phyloP scores from a whole-genome alignment of 2,329 filamentous ascomycete species.

The Ophiocordyceps robertsii region DNA sequence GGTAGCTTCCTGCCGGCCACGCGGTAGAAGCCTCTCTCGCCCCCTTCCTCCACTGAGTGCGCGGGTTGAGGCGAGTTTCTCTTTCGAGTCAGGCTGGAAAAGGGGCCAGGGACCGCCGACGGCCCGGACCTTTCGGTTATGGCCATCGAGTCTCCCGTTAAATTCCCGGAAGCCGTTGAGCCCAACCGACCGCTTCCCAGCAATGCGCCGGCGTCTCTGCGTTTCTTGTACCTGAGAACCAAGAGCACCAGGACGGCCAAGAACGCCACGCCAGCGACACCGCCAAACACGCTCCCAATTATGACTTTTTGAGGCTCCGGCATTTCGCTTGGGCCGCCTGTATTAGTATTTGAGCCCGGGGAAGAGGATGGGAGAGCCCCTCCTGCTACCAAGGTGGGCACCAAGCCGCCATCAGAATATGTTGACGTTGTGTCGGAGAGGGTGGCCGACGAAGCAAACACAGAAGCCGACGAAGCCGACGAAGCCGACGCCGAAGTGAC shows the following conservation, averaged over 20 bases:
- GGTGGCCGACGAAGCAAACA: not conserved
- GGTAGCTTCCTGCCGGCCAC: conserved; percentile 52
- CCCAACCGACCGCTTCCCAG: conserved; percentile 25
- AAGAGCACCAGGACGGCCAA: conserved; percentile 39
- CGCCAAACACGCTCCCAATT: conserved; percentile 43
- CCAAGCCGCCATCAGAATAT: not conserved
- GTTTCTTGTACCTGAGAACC: conserved; percentile 42
- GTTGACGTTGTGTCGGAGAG: not conserved
- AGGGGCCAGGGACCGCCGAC: conserved; percentile 30
- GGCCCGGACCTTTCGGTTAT: conserved; percentile 33
- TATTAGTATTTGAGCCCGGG: conserved; percentile 5
- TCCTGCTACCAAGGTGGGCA: not conserved
- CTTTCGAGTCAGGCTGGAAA: conserved; percentile 32
- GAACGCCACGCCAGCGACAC: conserved; percentile 44
- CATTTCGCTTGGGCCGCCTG: conserved; percentile 7
- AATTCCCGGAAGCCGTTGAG: conserved; percentile 5
- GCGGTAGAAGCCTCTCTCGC: conserved; percentile 48
- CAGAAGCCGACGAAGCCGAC: not conserved
- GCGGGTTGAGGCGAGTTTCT: conserved; percentile 10
- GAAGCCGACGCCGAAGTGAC: not conserved
- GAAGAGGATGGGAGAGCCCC: conserved; percentile 7
- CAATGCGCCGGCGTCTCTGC: conserved; percentile 27
- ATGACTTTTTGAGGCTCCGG: conserved; percentile 24
- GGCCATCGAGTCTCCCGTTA: conserved; percentile 6
- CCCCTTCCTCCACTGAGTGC: conserved; percentile 13